These are phyloP conservation scores for Melanogaster broomeanus DNA, from an alignment of 768 basidiomycete species.

Conservation along the genomic window DNA sequence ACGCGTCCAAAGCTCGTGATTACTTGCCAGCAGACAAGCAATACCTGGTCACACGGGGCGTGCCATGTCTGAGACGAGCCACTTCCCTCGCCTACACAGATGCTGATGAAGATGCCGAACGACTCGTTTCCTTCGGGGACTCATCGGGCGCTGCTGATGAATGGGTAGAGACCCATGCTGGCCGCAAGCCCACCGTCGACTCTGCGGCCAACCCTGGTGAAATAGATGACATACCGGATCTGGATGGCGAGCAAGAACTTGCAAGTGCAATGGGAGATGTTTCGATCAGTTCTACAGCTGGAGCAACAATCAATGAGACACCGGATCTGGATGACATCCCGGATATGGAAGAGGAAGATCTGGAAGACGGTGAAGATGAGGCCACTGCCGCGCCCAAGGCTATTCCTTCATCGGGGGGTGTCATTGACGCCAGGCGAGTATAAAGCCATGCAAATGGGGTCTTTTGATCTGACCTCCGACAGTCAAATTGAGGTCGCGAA, in stretches of 20 bases:
- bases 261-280: slow-evolving; percentile 46
- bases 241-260: slow-evolving; percentile 59
- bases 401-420: slow-evolving; percentile 29
- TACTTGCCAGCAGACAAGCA: slow-evolving; percentile 97
- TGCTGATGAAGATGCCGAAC: slow-evolving; percentile 95
- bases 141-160: slow-evolving; percentile 71
- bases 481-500: slow-evolving; percentile 69
- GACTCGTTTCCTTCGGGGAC: slow-evolving; percentile 81
- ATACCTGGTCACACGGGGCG: slow-evolving; percentile 92
- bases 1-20: slow-evolving; percentile 80
- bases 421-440: slow-evolving; percentile 54
- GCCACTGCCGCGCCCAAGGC: slow-evolving; percentile 69
- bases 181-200: slow-evolving; percentile 56
- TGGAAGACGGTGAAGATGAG: slow-evolving; percentile 87
- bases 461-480: slow-evolving; percentile 5
- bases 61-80: slow-evolving; percentile 95
- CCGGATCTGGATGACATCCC: slow-evolving; percentile 97
- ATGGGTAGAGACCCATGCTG: slow-evolving; percentile 98
- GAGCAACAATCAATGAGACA: slow-evolving; percentile 51
- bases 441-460: background rate
- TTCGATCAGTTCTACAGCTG: slow-evolving; percentile 41
- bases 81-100: slow-evolving; percentile 93
- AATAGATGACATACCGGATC: slow-evolving; percentile 88
- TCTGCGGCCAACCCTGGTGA: slow-evolving; percentile 58
- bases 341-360: slow-evolving; percentile 96